Evolutionary conservation across 2,329 filamentous ascomycete species (phyloP), one percentile per base, ranked within the genome.

Genomic region (Pyrenochaeta sp.): DNA sequence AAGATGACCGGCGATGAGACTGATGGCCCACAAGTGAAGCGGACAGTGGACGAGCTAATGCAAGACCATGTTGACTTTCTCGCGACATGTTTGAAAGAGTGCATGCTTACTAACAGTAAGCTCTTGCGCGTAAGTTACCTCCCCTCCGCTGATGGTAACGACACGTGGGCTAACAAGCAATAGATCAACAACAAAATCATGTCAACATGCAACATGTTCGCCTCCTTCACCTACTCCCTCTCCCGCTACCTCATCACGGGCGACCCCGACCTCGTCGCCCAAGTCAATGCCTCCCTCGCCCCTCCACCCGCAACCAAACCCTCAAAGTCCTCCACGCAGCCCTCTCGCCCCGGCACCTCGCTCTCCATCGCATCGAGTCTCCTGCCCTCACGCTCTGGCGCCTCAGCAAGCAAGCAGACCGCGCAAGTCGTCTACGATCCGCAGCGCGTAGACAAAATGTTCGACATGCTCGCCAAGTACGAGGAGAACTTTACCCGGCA

Each of bases 51-150:
- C 65, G 91, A 97, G 74, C 75, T 99, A 65, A 99, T 99, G 94
- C 90, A 97, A 74, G 92, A 97, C 65, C 94, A 99, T 73, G 92
- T 99, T 48, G 94, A 97, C 73, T 99, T 99, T 70, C 76, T 99
- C 34, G 94, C 96, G 61, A 97, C 94, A 3, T 99, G 94, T 69
- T 78, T 99, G 62, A 99, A 97, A 74, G 94, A 97, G 74, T 97
- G 94, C 77, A 97, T 97, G 91, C 80, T 99, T 54, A 99, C 94
- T 14, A 96, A 99, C 71, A 90, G 90, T 67, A 96, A 96, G 75
- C 80, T 99, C 6, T 76, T 99, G 5, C 87, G 90, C 73, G 93
- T 96, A 81, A 55, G 79, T 72, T n/a, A 7, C 23, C 8, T 13
- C 2, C 14, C 1, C 7, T 7, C 7, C 5, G 7, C 14, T 6